Percentiles rank a stretch among this genome's conserved stretches.
Evolutionary conservation across 257 asterid species (phyloP).

Genomic region (Rehmannia glutinosa): DNA sequence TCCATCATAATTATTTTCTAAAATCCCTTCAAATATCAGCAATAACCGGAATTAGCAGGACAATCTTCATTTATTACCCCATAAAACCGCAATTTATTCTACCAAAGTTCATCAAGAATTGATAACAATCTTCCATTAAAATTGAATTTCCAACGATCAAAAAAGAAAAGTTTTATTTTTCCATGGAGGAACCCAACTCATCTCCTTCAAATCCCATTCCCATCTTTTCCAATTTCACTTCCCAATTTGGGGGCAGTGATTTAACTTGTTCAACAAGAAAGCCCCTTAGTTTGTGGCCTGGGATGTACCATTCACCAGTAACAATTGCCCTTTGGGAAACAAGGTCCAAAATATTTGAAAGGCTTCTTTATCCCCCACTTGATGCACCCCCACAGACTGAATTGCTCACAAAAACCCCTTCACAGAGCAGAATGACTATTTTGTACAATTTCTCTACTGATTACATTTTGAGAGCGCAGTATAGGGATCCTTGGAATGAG

Average conservation of each 20-base stretch:
- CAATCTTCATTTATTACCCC: no score
- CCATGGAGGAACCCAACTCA: constrained; percentile 57
- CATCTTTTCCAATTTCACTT: constrained; percentile 56
- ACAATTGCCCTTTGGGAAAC: constrained; percentile 94
- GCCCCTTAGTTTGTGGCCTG: constrained; percentile 92
- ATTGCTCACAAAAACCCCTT: constrained; percentile 56
- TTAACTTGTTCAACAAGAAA: constrained; percentile 40
- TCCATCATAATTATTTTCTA: no score
- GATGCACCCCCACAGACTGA: constrained; percentile 95
- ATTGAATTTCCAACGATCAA: not conserved
- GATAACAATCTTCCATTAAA: not conserved
- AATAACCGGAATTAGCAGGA: no score
- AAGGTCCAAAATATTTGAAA: constrained; percentile 73
- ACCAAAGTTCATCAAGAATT: no score
- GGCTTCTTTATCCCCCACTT: constrained; percentile 90
- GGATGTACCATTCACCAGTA: constrained; percentile 96
- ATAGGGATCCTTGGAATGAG: constrained; percentile 97
- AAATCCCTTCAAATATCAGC: no score
- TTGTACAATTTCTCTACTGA: constrained; percentile 70
- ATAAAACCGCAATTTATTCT: no score
- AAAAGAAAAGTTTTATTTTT: not conserved
- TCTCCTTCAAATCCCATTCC: constrained; percentile 47
- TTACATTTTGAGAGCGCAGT: constrained; percentile 80
- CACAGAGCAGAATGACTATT: constrained; percentile 64
- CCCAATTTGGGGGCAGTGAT: constrained; percentile 46